Evolutionary conservation across 2,329 filamentous ascomycete species (phyloP).

Genomic region (Harringtonia aguacate): DNA sequence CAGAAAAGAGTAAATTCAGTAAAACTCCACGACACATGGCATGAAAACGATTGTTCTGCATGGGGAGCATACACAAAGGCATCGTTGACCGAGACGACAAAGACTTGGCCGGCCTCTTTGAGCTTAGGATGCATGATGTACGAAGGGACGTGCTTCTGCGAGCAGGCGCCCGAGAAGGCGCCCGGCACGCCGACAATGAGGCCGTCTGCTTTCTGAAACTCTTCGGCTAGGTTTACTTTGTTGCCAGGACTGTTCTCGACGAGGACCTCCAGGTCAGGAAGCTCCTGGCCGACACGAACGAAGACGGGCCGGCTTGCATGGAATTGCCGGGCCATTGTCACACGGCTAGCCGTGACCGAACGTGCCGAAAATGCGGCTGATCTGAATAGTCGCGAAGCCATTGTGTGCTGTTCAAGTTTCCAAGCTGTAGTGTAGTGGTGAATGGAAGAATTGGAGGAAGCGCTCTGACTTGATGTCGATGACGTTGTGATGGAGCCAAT

Average conservation of each 20-base stretch:
- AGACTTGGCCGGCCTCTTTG: conserved; percentile 71
- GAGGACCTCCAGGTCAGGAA: conserved; percentile 69
- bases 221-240: conserved; percentile 77
- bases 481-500: neutral
- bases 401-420: neutral
- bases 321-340: conserved; percentile 32
- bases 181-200: conserved; percentile 79
- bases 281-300: conserved; percentile 67
- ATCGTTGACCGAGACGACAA: conserved; percentile 89
- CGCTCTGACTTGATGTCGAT: neutral
- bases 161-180: conserved; percentile 55
- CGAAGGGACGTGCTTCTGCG: conserved; percentile 64
- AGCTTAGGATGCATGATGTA: conserved; percentile 74
- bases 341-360: conserved; percentile 1
- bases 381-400: conserved; percentile 10
- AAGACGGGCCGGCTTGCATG: conserved; percentile 50
- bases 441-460: neutral
- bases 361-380: conserved; percentile 6
- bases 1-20: too few relatives aligned
- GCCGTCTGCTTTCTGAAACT: conserved; percentile 61
- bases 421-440: neutral
- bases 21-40: too few relatives aligned
- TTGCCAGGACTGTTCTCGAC: conserved; percentile 82
- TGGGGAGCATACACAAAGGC: conserved; percentile 64
- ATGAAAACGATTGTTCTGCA: neutral